Evolutionary conservation across 352 stramenopile genomes (phyloP), one percentile per base, ranked within the genome.

Genomic region (Phytophthora hibernalis): DNA sequence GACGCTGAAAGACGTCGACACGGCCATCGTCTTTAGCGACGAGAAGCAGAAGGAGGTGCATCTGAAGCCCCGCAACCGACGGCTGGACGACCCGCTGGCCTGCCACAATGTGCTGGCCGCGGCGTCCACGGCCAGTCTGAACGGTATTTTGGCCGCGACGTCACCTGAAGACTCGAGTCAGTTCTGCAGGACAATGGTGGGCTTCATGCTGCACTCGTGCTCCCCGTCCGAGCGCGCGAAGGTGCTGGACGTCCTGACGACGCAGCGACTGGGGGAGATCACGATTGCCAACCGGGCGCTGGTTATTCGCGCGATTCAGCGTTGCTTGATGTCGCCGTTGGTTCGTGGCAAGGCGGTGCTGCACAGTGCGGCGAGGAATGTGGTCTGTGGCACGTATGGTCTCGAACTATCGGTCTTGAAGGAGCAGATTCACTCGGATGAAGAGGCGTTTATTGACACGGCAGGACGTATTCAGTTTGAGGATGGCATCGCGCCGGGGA

Each of bases 161-260:
- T 93, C 87, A 10, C 87, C 87, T 1, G 77, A 92, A 48, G 62
- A 85, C 51, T 92, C 85, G 45, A 90, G 77, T 50, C 70, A 91
- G 61, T 93, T 90, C 44, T 87, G 82, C 67, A 87, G 77, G 54
- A 94, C 83, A 16, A 94, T 95, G 87, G 91, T 87, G 8, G 82
- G 84, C 51, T 95, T 95, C 61, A 93, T 95, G 85, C 74, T 95
- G 48, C 82, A 92, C 35, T 82, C 84, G 30, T 90, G 82, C 30
- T 63, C 77, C 9, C 81, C 85, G 20, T 61, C 64, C 21, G 85
- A 91, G 55, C 83, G 87, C 24, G 68, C 78, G 11, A 86, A 82
- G 45, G 80, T 95, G 35, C 74, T 95, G 40, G 82, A 95, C 47
- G 80, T 95, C n/a, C 75, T 95, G 35, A 89, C 85, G 4, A 78